Conservation (phyloP, 2,329 filamentous ascomycete genomes). For the Whalleya microplaca region DNA sequence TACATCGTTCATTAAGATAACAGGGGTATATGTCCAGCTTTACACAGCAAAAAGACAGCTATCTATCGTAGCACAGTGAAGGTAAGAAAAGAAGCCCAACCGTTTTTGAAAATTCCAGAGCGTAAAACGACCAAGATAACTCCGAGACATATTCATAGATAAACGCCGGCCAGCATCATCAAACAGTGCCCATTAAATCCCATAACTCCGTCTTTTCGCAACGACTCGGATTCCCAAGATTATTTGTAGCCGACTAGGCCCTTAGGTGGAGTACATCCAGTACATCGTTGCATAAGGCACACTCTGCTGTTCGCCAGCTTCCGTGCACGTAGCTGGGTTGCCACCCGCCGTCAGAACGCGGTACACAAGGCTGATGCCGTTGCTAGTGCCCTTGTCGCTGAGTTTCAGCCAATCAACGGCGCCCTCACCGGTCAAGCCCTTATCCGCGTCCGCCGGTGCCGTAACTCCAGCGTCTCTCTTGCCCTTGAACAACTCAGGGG, state of each 20-base stretch:
- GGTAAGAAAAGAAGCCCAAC: background rate
- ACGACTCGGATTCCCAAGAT: background rate
- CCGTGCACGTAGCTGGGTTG: constrained; percentile 46
- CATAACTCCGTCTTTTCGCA: background rate
- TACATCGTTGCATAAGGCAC: constrained; percentile 61
- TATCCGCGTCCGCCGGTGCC: constrained; percentile 55
- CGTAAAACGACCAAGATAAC: background rate
- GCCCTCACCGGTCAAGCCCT: constrained; percentile 51
- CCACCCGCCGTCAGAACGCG: constrained; percentile 61
- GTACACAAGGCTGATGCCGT: constrained; percentile 50
- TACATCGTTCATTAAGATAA: background rate
- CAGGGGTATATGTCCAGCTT: background rate
- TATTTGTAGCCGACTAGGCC: background rate
- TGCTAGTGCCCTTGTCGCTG: constrained; percentile 43
- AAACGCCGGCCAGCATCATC: background rate
- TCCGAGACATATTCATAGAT: background rate
- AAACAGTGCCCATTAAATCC: background rate
- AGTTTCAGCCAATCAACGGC: constrained; percentile 61
- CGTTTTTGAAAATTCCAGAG: background rate
- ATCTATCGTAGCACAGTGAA: background rate
- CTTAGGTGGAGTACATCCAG: constrained; percentile 52
- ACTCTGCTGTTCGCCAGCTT: constrained; percentile 48
- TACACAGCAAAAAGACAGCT: background rate
- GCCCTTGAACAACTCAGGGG: constrained; percentile 46
- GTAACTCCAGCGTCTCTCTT: constrained; percentile 54